Evolutionary conservation across 2,329 filamentous ascomycete species (phyloP), one percentile per base, ranked within the genome.

Genomic region (Cytospora chrysosperma): DNA sequence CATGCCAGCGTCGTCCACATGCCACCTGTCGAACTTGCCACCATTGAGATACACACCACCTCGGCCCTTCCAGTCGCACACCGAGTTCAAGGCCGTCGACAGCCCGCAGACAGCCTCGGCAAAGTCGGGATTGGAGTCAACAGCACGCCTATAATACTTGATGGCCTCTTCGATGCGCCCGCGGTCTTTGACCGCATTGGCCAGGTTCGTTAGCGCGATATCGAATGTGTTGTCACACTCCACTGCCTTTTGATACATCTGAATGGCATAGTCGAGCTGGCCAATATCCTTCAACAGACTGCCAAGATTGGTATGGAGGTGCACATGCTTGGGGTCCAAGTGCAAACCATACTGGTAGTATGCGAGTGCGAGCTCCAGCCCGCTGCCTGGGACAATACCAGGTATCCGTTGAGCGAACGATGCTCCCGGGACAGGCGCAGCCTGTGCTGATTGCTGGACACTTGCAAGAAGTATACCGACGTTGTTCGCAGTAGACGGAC

Each of bases 181-280:
- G 69, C 96, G 92, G 74, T 99, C 95, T 75, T 99, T 99, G 68
- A 99, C 93, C 10, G 95, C 95, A 74, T 99, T 99, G 61, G 95
- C 95, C 26, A 99, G 82, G 71, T 99, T 99, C 4, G 95, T 96
- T 61, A 99, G 79, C 37, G 95, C 95, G 71, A 99, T 99, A 72
- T 99, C 95, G 71, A 99, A 99, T 27, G 88, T 91, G n/a, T 88
- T 87, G 75, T 99, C 95, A 73, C 93, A 98, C 3, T 86, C 84
- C 17, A 99, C 95, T 13, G 95, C 95, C 69, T 92, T 88, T 76
- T 98, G 93, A 72, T 99, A 99, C 94, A 99, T 98, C 68, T 89
- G 88, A 70, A 99, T 97, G 0, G 95, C 95, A 55, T 92, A 85
- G 69, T 93, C 88, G 17, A 99, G 82, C 69, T 98, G 94, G 0